Conservation (phyloP, 192 early-diverging fungal species). For the Ambispora gerdemannii region DNA sequence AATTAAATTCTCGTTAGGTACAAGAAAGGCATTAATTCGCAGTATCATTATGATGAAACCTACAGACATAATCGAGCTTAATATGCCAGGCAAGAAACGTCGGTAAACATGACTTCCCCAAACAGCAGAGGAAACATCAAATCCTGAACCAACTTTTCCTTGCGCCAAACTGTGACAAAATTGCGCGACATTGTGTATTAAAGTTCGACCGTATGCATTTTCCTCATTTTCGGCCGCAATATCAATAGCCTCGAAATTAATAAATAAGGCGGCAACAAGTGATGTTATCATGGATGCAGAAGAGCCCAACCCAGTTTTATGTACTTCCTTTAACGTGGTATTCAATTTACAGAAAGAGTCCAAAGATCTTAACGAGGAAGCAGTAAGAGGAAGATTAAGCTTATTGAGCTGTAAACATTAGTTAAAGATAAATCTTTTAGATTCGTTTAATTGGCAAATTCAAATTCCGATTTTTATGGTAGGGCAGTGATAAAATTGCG, state of each 20-base stretch:
- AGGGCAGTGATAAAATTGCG: neutral
- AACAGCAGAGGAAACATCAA: conserved; percentile 91
- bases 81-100: conserved; percentile 72
- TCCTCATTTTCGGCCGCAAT: conserved; percentile 25
- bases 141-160: conserved; percentile 96
- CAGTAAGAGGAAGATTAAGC: conserved; percentile 48
- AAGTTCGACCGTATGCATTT: conserved; percentile 35
- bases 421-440: neutral
- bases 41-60: neutral
- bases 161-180: conserved; percentile 95
- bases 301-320: conserved; percentile 96
- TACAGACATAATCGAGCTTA: conserved; percentile 31
- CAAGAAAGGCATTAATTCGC: conserved; percentile 1
- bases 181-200: conserved; percentile 89
- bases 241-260: conserved; percentile 62
- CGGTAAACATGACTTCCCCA: conserved; percentile 87
- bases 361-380: conserved; percentile 54
- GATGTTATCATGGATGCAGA: conserved; percentile 97
- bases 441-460: too few species aligned
- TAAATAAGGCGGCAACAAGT: conserved; percentile 73
- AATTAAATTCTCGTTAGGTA: too few species aligned
- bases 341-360: conserved; percentile 63
- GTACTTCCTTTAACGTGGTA: conserved; percentile 63
- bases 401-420: conserved; percentile 45
- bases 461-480: neutral